These are phyloP conservation scores for Serendipita vermifera DNA, from an alignment of 768 basidiomycete genomes.

Conservation along the genomic window DNA sequence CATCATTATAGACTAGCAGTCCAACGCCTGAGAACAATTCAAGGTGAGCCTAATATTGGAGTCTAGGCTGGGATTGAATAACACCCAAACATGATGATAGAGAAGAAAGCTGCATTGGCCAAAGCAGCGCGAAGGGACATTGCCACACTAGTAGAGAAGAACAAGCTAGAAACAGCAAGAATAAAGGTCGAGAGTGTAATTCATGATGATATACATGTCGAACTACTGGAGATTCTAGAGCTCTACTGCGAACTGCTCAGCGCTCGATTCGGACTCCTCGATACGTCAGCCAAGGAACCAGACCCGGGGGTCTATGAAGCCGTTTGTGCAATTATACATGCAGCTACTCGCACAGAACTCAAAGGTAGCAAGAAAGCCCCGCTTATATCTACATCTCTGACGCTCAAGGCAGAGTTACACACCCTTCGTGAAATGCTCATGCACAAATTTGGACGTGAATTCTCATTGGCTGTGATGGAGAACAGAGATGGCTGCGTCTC, in stretches of 20 bases:
- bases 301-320: constrained; percentile 81
- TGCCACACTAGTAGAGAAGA: constrained; percentile 61
- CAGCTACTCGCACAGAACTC: constrained; percentile 81
- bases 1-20: constrained; percentile 68
- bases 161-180: constrained; percentile 71
- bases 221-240: constrained; percentile 84
- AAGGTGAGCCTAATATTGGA: constrained; percentile 24
- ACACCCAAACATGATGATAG: constrained; percentile 22
- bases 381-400: constrained; percentile 1
- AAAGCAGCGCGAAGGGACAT: constrained; percentile 66
- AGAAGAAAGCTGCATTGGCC: constrained; percentile 84
- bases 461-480: constrained; percentile 72
- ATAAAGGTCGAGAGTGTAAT: constrained; percentile 81
- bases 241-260: constrained; percentile 89
- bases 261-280: constrained; percentile 83
- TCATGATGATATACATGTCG: constrained; percentile 72
- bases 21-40: constrained; percentile 69
- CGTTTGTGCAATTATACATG: constrained; percentile 76
- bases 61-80: constrained; percentile 14
- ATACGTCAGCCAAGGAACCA: constrained; percentile 73
- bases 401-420: constrained; percentile 53
- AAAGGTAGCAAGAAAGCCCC: no score
- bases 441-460: constrained; percentile 93
- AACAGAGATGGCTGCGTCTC: constrained; percentile 71
- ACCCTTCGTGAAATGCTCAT: constrained; percentile 84